Conservation (phyloP, 208 protist genomes). For the Leishmania arabica region DNA sequence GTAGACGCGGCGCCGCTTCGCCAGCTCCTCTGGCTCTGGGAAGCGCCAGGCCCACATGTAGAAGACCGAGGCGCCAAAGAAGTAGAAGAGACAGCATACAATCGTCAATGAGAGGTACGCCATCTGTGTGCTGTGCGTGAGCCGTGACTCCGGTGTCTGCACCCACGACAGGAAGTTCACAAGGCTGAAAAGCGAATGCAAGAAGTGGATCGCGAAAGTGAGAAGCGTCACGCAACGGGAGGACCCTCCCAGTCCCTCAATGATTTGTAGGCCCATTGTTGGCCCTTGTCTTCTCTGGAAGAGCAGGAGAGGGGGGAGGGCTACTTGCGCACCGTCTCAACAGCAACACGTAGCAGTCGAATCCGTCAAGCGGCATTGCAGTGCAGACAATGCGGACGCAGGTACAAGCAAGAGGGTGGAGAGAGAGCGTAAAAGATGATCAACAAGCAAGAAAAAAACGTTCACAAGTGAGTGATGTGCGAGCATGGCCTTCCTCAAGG, state of each 20-base stretch:
- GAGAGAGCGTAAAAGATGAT: not conserved
- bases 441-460: not conserved
- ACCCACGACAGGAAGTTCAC: slow-evolving; percentile 76
- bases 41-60: slow-evolving; percentile 94
- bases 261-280: slow-evolving; percentile 34
- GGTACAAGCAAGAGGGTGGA: not conserved
- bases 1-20: slow-evolving; percentile 81
- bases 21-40: slow-evolving; percentile 85
- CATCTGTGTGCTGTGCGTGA: slow-evolving; percentile 30
- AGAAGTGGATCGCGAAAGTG: slow-evolving; percentile 83
- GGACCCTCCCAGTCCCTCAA: slow-evolving; percentile 66
- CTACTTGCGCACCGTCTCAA: not conserved
- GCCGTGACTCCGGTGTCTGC: slow-evolving; percentile 21
- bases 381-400: not conserved
- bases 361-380: not conserved
- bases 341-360: not conserved
- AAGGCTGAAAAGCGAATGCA: slow-evolving; percentile 75
- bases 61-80: slow-evolving; percentile 74
- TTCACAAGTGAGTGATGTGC: not conserved
- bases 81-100: slow-evolving; percentile 66
- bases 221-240: slow-evolving; percentile 66
- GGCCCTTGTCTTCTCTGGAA: not conserved
- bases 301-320: not conserved
- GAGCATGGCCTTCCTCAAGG: not conserved
- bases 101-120: slow-evolving; percentile 78